Percentiles rank a stretch among this genome's conserved stretches.
Evolutionary conservation across 2,329 filamentous ascomycete species (phyloP).

Genomic region (Acephala macrosclerotiorum): DNA sequence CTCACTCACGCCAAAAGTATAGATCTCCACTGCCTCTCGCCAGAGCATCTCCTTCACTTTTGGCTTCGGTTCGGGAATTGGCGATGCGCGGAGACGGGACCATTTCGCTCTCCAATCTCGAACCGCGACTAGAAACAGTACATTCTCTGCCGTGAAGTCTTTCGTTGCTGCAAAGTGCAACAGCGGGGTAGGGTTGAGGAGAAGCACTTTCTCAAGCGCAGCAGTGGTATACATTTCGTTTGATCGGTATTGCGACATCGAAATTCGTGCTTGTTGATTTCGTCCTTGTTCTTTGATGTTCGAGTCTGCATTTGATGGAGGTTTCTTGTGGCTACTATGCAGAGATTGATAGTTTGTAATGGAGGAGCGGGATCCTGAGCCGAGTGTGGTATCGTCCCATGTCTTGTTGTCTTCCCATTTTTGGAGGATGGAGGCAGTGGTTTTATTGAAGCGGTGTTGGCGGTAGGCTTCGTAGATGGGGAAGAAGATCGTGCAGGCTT

Average conservation of each 20-base stretch:
- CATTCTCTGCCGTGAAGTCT: slow-evolving; percentile 25
- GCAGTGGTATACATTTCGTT: slow-evolving; percentile 16
- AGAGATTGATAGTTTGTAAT: background rate
- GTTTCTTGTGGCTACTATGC: background rate
- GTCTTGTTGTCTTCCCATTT: slow-evolving; percentile 10
- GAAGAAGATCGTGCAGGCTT: slow-evolving; percentile 22
- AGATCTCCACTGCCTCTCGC: slow-evolving; percentile 15
- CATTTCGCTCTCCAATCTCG: slow-evolving; percentile 1
- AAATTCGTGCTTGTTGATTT: background rate
- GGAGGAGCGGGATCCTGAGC: background rate
- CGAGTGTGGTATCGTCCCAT: slow-evolving; percentile 13
- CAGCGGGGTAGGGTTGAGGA: slow-evolving; percentile 12
- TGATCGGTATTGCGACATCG: slow-evolving; percentile 1
- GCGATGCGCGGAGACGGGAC: background rate
- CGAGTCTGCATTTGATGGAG: background rate
- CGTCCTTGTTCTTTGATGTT: background rate
- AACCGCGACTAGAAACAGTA: slow-evolving; percentile 21
- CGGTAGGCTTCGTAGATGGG: slow-evolving; percentile 21
- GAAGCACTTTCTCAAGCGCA: slow-evolving; percentile 18
- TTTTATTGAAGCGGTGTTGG: slow-evolving; percentile 3
- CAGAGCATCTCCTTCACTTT: slow-evolving; percentile 6
- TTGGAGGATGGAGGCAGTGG: slow-evolving; percentile 4
- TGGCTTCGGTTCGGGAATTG: background rate
- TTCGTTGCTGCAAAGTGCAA: slow-evolving; percentile 23
- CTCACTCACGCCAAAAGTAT: slow-evolving; percentile 17